A percentile compares a stretch with the other conserved stretches of the same genome.
phyloP scores from a whole-genome alignment of 2,329 filamentous ascomycete species.

The Trichoderma citrinoviride region DNA sequence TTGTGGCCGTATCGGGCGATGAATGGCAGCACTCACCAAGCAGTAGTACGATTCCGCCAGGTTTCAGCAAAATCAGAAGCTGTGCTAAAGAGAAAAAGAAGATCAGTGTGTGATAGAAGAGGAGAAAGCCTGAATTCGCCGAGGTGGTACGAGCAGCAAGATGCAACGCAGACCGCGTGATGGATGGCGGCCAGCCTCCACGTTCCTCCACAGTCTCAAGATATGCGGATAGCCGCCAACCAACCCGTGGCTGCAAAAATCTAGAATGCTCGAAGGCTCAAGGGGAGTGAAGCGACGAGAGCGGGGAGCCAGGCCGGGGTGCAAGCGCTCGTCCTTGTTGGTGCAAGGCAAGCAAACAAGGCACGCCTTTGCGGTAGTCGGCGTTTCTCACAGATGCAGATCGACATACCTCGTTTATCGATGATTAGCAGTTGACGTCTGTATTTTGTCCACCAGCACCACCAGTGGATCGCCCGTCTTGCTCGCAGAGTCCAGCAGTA shows the following conservation, averaged over 20 bases:
- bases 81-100: background rate
- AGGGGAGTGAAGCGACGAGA: background rate
- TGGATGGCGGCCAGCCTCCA: constrained; percentile 21
- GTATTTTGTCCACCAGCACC: background rate
- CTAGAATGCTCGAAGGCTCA: background rate
- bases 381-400: no score
- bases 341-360: no score
- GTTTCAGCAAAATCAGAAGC: background rate
- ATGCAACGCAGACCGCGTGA: constrained; percentile 25
- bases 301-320: background rate
- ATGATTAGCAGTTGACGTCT: background rate
- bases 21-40: background rate
- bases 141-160: background rate
- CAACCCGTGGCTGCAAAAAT: constrained; percentile 10
- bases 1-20: background rate
- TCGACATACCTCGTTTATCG: background rate
- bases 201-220: constrained; percentile 11
- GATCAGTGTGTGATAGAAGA: background rate
- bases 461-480: background rate
- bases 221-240: constrained; percentile 24
- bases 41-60: background rate
- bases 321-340: no score
- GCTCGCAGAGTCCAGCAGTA: background rate
- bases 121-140: background rate
- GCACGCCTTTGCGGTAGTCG: no score